Percentiles rank a stretch among this genome's conserved stretches.
Conservation (phyloP, 106 monocot genomes). For the Dioscorea zingiberensis region DNA sequence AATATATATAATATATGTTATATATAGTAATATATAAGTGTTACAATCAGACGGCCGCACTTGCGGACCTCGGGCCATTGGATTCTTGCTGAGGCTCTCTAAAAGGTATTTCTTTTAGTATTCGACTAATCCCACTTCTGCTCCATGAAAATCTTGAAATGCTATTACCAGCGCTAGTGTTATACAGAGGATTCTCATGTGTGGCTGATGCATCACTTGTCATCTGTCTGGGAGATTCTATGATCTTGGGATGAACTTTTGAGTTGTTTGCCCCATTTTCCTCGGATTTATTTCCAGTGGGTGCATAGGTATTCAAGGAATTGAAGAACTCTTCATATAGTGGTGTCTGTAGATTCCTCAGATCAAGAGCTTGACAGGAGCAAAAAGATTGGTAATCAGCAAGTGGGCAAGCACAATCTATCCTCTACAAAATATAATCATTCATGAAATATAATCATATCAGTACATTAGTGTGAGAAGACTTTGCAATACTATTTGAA, state of each 20-base stretch:
- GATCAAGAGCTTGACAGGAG: slow-evolving; percentile 63
- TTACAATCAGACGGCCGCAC: no score
- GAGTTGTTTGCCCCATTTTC: slow-evolving; percentile 32
- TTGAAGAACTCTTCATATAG: slow-evolving; percentile 90
- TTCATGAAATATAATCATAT: no score
- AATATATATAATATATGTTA: no score
- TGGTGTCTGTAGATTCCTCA: slow-evolving; percentile 95
- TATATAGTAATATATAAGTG: no score
- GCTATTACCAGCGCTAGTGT: slow-evolving; percentile 21
- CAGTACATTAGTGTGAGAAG: no score
- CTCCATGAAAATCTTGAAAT: slow-evolving; percentile 28
- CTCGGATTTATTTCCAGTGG: slow-evolving; percentile 18
- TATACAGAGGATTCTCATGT: slow-evolving; percentile 10
- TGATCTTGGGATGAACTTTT: slow-evolving; percentile 54
- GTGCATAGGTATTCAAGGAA: slow-evolving; percentile 43
- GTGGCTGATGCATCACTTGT: slow-evolving; percentile 11
- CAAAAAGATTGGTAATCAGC: neutral
- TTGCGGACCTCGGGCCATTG: slow-evolving; percentile 58
- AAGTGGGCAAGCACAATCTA: neutral
- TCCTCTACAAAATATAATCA: neutral
- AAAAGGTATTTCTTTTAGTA: slow-evolving; percentile 74
- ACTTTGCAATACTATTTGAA: no score
- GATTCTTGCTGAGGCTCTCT: slow-evolving; percentile 32
- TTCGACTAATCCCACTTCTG: slow-evolving; percentile 23
- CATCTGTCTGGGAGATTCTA: slow-evolving; percentile 39